Base-by-base conservation (phyloP, 176 grass and related monocot genomes). In the Aegilops tauschii region DNA sequence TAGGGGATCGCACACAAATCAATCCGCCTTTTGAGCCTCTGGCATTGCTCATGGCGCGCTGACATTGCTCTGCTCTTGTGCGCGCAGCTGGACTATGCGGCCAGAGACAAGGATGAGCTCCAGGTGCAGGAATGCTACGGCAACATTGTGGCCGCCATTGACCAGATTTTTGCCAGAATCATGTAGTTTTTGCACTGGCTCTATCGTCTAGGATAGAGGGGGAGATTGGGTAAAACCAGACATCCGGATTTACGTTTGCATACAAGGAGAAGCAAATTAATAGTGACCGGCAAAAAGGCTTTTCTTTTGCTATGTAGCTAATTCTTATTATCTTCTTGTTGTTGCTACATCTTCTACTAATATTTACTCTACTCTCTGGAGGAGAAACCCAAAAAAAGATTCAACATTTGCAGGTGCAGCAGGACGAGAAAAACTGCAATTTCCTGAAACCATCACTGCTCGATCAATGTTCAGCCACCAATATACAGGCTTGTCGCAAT, bases 131-230 rank as follows among this genome's bases (percentile, higher is more conserved):
- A 98, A 47, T 89, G 82, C 81, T 93, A 89, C 37, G 30, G 73
- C 75, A 92, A 89, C 85, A 98, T 95, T n/a, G 69, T 92, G 37
- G 11, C 77, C 25, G 79, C 86, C 35, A 65, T 98, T 11, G 80
- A 91, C 16, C 78, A 92, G 79, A 89, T 98, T 71, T 94, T 94
- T 79, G 65, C 86, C 8, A 93, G 87, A 67, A 92, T 98, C 86
- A 87, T 36, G 80, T 76, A 87, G 76, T 73, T 83, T 12, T 50
- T 50, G n/a, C 44, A 68, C 45, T 20, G 10, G 44, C 44, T 47
- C 44, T 3, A 47, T 47, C 44, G 44, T 47, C 44, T 47, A 47
- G 44, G 58, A 71, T 61, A 74, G 37, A 16, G 45, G 12, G 36
- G 32, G 39, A 42, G 39, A 37, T 27, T 71, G 42, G 44, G 65